A percentile compares a stretch with the other conserved stretches of the same genome.
phyloP scores from a whole-genome alignment of 176 grass and related monocot genomes.

The Ampelocalamus luodianensis region DNA sequence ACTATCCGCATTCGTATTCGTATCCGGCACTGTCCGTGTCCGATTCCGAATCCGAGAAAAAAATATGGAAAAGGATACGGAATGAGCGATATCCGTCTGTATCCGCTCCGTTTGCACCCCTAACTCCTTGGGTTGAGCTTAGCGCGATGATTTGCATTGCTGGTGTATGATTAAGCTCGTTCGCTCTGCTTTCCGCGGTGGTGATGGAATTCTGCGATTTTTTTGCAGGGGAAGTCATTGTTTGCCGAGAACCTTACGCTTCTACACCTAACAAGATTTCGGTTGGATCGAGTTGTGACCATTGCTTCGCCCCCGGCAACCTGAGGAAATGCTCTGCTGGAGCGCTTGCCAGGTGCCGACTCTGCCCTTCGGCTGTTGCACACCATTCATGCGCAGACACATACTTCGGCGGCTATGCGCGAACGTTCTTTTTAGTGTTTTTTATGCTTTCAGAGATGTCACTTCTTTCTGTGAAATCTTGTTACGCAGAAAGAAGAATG shows the following conservation, averaged over 20 bases:
- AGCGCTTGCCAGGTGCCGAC: slow-evolving; percentile 65
- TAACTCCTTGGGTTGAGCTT: background rate
- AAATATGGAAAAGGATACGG: no score
- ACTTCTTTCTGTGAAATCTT: slow-evolving; percentile 4
- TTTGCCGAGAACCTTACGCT: slow-evolving; percentile 74
- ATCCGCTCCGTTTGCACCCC: no score
- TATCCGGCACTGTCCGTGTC: no score
- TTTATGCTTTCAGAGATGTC: background rate
- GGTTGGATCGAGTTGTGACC: slow-evolving; percentile 58
- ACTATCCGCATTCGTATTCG: no score
- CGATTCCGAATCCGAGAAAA: no score
- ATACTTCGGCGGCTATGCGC: background rate
- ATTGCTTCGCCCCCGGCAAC: slow-evolving; percentile 65
- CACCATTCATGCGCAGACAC: background rate
- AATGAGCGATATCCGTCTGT: no score
- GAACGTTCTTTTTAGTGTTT: background rate
- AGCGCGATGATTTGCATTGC: background rate
- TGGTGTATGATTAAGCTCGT: background rate
- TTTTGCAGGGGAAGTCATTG: slow-evolving; percentile 72
- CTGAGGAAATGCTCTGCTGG: slow-evolving; percentile 79
- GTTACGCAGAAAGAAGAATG: slow-evolving; percentile 75
- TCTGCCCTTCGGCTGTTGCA: background rate
- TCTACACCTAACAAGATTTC: slow-evolving; percentile 66
- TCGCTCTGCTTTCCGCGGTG: background rate
- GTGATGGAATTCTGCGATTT: background rate